Percentiles rank a stretch among this genome's conserved stretches.
phyloP scores from a whole-genome alignment of 768 basidiomycete species.

The Lactarius trivialis region DNA sequence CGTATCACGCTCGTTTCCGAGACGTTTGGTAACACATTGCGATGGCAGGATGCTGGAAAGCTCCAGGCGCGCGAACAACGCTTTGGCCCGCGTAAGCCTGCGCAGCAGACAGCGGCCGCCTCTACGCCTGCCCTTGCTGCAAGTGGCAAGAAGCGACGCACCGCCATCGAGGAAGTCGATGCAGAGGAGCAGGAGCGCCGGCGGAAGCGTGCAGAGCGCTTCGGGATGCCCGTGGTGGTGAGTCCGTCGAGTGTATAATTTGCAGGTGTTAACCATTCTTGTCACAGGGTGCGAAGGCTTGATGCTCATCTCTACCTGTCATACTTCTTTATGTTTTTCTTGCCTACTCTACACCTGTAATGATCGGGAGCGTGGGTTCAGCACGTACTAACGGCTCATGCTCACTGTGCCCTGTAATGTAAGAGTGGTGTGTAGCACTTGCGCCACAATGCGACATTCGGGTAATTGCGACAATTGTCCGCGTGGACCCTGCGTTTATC shows the following conservation, averaged over 20 bases:
- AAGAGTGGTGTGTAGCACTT: too few species aligned
- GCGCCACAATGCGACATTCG: too few species aligned
- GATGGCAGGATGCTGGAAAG: conserved; percentile 32
- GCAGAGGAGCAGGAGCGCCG: conserved; percentile 20
- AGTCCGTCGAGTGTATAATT: background rate
- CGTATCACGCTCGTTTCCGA: background rate
- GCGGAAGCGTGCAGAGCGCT: conserved; percentile 22
- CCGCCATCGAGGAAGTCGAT: conserved; percentile 29
- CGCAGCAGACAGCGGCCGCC: conserved; percentile 9
- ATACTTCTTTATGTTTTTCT: background rate
- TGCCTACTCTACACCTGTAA: conserved; percentile 8
- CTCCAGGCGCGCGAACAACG: conserved; percentile 48
- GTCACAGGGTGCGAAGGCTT: conserved; percentile 15
- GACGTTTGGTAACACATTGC: background rate
- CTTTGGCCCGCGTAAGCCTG: conserved; percentile 36
- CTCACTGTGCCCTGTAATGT: too few species aligned
- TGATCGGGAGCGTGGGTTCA: background rate
- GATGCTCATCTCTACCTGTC: background rate
- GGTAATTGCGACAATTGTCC: too few species aligned
- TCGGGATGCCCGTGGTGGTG: conserved; percentile 14
- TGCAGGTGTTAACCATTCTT: background rate
- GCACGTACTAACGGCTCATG: too few species aligned
- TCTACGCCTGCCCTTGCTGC: background rate
- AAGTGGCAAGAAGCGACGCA: conserved; percentile 29
- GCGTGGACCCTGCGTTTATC: background rate